Evolutionary conservation across 257 asterid species (phyloP), one percentile per base, ranked within the genome.

Genomic region (Mentha longifolia): DNA sequence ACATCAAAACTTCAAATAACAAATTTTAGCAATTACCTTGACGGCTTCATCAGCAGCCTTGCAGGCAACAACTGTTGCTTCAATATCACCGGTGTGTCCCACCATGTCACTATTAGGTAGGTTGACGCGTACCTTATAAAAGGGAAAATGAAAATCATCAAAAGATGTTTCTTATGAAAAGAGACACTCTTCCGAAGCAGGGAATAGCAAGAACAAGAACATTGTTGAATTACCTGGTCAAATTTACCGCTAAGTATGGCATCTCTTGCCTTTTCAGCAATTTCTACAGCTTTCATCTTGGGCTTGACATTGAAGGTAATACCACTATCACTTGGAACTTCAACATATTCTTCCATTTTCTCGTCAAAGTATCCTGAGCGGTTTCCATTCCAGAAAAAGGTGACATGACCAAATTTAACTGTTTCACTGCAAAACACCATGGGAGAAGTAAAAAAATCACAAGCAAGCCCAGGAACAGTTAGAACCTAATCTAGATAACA

Each of bases 341-440:
- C 99, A 78, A 89, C 97, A 46, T 94, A 94, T 80, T 91, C 92
- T 76, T 94, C 99, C 96, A 88, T 54, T 49, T 85, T 81, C 9
- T 76, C 65, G 74, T 88, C 80, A 39, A 94, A 94, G 84, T 77
- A 94, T 49, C 99, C 99, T 6, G 99, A 94, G 61, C 97, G 97
- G 51, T 94, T 94, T 39, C 99, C 99, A 15, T 94, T 94, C 99
- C 99, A 94, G 86, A 94, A 94, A 75, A 94, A 94, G 51, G 97
- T 94, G 58, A 94, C 99, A 52, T 94, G 99, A 12, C 99, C 97
- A 60, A 94, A 94, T 72, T 94, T 94, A 61, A 94, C 99, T 11
- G 99, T 94, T 74, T 94, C 99, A 74, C 99, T 94, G 95, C 73
- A 41, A 47, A 71, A 75, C 58, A 45, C 42, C 64, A 41, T 33